These are phyloP conservation scores for Trypanosoma avium DNA, from an alignment of 208 protist species.

Conservation along the genomic window DNA sequence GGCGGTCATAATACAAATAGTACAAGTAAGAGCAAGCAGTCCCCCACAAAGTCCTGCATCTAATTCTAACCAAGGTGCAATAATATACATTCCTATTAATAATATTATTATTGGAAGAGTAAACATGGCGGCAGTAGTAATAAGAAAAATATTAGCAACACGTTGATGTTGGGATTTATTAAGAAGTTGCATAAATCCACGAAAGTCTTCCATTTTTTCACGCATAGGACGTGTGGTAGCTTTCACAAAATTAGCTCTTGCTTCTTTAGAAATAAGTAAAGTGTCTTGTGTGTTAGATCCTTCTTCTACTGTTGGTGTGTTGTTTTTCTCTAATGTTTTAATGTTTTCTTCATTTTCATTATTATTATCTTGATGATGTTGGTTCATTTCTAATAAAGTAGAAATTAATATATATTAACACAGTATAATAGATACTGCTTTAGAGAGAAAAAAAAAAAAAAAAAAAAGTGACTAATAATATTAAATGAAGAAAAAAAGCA, in stretches of 20 bases:
- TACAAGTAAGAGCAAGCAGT: constrained; percentile 47
- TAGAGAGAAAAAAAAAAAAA: not conserved
- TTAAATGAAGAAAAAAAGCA: constrained; percentile 15
- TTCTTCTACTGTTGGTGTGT: constrained; percentile 24
- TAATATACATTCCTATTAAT: constrained; percentile 54
- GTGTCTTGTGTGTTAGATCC: constrained; percentile 45
- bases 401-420: no score
- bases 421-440: not conserved
- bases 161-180: constrained; percentile 32
- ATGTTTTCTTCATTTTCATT: not conserved
- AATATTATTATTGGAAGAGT: constrained; percentile 65
- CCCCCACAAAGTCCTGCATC: constrained; percentile 64
- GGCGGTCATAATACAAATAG: constrained; percentile 41
- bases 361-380: no score
- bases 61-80: constrained; percentile 45
- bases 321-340: not conserved
- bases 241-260: constrained; percentile 45
- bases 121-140: constrained; percentile 60
- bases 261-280: constrained; percentile 30
- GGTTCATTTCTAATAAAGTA: no score
- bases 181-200: constrained; percentile 36
- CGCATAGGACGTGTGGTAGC: constrained; percentile 40
- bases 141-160: constrained; percentile 54
- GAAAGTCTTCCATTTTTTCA: constrained; percentile 53
- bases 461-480: constrained; percentile 7